A percentile compares a stretch with the other conserved stretches of the same genome.
Evolutionary conservation across 345 rosid genomes (phyloP).

Genomic region (Passiflora organensis): DNA sequence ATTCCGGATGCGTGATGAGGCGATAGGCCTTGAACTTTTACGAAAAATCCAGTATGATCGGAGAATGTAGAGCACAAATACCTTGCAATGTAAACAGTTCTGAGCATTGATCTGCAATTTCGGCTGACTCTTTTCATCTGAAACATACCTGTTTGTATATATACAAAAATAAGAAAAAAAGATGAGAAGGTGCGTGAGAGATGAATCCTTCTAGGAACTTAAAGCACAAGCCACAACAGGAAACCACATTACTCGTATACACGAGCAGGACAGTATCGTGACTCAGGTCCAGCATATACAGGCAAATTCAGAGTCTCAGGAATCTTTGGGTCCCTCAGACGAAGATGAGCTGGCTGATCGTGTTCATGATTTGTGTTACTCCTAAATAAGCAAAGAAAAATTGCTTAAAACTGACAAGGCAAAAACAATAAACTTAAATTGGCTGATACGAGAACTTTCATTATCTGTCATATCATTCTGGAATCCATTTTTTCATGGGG

Average conservation of each 20-base stretch:
- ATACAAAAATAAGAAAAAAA: slow-evolving; percentile 9
- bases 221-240: slow-evolving; percentile 4
- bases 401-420: too few relatives aligned
- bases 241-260: slow-evolving; percentile 71
- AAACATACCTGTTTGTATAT: slow-evolving; percentile 69
- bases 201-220: slow-evolving; percentile 1
- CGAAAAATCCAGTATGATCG: too few relatives aligned
- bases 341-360: slow-evolving; percentile 89
- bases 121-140: slow-evolving; percentile 55
- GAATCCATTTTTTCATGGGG: too few relatives aligned
- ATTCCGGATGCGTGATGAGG: too few relatives aligned
- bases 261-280: slow-evolving; percentile 91
- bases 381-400: slow-evolving; percentile 36
- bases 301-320: slow-evolving; percentile 77
- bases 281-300: slow-evolving; percentile 78
- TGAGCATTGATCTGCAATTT: slow-evolving; percentile 92
- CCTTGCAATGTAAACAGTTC: slow-evolving; percentile 97
- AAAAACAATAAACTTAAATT: too few relatives aligned
- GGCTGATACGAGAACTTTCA: too few relatives aligned
- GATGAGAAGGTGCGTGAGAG: slow-evolving; percentile 10
- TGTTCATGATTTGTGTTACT: slow-evolving; percentile 96
- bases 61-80: slow-evolving; percentile 15
- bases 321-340: slow-evolving; percentile 56
- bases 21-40: too few relatives aligned
- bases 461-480: too few relatives aligned